A percentile compares a stretch with the other conserved stretches of the same genome.
Evolutionary conservation across 2,329 filamentous ascomycete species (phyloP).

Genomic region (Calycina herbarum): DNA sequence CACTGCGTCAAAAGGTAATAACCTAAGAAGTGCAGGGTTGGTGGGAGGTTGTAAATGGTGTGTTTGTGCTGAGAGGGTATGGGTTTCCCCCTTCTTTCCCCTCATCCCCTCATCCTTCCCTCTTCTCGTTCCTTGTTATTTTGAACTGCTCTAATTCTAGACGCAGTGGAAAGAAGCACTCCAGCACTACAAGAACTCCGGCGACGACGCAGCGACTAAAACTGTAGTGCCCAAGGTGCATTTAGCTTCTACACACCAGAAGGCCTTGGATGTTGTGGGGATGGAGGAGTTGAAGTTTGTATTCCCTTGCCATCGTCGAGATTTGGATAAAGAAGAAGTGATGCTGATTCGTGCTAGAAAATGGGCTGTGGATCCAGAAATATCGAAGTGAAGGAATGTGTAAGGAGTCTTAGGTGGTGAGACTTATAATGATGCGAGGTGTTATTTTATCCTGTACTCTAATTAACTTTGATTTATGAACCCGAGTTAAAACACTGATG

Average conservation of each 20-base stretch:
- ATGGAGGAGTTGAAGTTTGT: slow-evolving; percentile 36
- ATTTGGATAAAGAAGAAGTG: no score
- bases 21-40: slow-evolving; percentile 55
- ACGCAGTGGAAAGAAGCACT: slow-evolving; percentile 58
- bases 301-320: not conserved
- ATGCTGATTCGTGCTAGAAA: not conserved
- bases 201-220: slow-evolving; percentile 18
- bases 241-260: slow-evolving; percentile 41
- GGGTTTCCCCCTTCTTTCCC: no score
- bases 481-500: no score
- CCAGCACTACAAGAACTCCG: slow-evolving; percentile 20
- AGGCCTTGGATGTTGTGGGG: slow-evolving; percentile 36
- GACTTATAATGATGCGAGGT: no score
- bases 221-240: slow-evolving; percentile 37
- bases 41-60: slow-evolving; percentile 63
- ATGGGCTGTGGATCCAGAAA: not conserved
- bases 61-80: slow-evolving; percentile 48
- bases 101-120: no score
- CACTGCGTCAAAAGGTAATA: slow-evolving; percentile 57
- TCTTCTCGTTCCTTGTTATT: no score
- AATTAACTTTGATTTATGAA: no score
- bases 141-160: no score
- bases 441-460: no score
- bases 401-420: no score
- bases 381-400: not conserved